Base-by-base conservation (phyloP, 768 basidiomycete species). In the Russula vinacea region DNA sequence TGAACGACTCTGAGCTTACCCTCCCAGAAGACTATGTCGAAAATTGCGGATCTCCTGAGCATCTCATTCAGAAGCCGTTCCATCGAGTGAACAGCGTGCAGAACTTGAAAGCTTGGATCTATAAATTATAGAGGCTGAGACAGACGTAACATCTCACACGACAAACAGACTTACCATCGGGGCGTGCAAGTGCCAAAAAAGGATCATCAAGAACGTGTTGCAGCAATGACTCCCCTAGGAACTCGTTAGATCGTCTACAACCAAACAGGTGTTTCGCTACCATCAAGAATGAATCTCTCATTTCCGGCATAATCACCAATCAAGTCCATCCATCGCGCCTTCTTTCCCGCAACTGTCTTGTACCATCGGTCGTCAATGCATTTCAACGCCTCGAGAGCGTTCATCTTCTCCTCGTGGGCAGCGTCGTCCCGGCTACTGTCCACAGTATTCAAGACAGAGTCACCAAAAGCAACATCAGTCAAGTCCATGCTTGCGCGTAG, bases 231-330 rank as follows among this genome's bases (percentile, higher is more conserved):
- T 89, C 83, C 1, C 87, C 86, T 87, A 51, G n/a, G 26, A 13
- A 53, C 3, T 7, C 2, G 44, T n/a, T 29, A 50, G 11, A 33
- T 29, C 56, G 33, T 47, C 24, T 61, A 42, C 49, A 14, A 29
- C 32, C 45, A n/a, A 29, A 24, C 22, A 50, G 40, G 47, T 22
- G 11, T 2, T 35, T 7, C 67, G 70, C 42, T 71, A 83, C 87
- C 87, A 71, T 88, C 86, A 62, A 89, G 76, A 45, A 88, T 69
- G 69, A 89, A 89, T 17, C 79, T 78, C 70, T 89, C 88, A 40
- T 71, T 79, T 1, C 88, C 88, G 24, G 84, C 87, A 71, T 87
- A 89, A 69, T 87, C 88, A 4, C 86, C 86, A 33, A 89, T 73
- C 10, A 89, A 76, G 71, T 89, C 87, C 86, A 89, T 88, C 83